A percentile compares a stretch with the other conserved stretches of the same genome.
These are phyloP conservation scores for Dictyostelium brefeldianum DNA, from an alignment of 78 protist species.

Conservation along the genomic window DNA sequence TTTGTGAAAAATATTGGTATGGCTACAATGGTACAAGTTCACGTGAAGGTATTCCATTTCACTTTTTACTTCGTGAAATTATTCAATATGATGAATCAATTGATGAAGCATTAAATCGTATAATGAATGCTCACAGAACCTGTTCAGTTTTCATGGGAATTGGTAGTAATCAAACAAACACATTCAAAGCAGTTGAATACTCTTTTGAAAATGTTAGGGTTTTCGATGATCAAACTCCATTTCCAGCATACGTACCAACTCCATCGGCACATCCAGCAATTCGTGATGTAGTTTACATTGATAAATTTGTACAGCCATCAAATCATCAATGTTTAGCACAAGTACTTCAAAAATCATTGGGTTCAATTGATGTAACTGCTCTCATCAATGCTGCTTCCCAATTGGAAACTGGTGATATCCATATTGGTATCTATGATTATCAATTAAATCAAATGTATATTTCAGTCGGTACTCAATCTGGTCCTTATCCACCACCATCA, in stretches of 20 bases:
- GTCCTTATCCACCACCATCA: constrained; percentile 13
- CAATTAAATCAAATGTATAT: constrained; percentile 66
- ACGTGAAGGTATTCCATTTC: constrained; percentile 84
- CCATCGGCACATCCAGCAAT: constrained; percentile 47
- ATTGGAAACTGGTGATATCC: constrained; percentile 84
- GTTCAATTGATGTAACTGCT: constrained; percentile 54
- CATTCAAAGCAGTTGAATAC: constrained; percentile 83
- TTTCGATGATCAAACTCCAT: constrained; percentile 80
- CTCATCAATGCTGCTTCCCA: constrained; percentile 48
- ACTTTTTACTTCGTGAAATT: constrained; percentile 71
- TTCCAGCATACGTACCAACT: constrained; percentile 47
- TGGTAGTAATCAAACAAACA: constrained; percentile 69
- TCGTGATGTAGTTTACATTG: constrained; percentile 55
- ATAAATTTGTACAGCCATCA: constrained; percentile 72
- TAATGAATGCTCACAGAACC: constrained; percentile 70
- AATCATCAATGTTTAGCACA: constrained; percentile 55
- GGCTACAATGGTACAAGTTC: constrained; percentile 62
- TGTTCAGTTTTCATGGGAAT: constrained; percentile 84
- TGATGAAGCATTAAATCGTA: constrained; percentile 81
- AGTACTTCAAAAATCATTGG: constrained; percentile 43
- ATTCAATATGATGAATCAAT: constrained; percentile 56
- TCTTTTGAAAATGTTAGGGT: constrained; percentile 59
- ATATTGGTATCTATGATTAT: constrained; percentile 72
- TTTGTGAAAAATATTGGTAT: constrained; percentile 85
- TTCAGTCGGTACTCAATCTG: constrained; percentile 41